These are phyloP conservation scores for Kwoniella europaea DNA, from an alignment of 768 basidiomycete species.

Conservation along the genomic window DNA sequence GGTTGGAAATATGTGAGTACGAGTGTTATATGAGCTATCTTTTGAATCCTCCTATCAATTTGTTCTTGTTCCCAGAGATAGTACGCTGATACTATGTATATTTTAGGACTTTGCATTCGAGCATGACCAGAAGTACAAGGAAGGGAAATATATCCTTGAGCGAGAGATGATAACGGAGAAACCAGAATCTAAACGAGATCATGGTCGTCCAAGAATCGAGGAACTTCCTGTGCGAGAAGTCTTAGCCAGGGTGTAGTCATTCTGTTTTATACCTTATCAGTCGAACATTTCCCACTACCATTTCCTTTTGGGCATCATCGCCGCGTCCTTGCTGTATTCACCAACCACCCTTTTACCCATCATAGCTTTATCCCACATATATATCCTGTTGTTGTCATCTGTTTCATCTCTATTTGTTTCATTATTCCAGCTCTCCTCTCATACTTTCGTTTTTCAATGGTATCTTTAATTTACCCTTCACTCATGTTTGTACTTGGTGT, in stretches of 20 bases:
- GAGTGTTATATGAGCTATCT: no score
- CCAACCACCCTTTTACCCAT: background rate
- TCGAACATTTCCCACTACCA: background rate
- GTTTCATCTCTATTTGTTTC: background rate
- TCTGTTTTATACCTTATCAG: background rate
- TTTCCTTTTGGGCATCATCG: background rate
- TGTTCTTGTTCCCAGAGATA: background rate
- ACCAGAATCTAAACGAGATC: slow-evolving; percentile 37
- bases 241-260: slow-evolving; percentile 27
- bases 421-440: background rate
- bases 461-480: slow-evolving; percentile 1
- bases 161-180: slow-evolving; percentile 60
- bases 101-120: slow-evolving; percentile 88
- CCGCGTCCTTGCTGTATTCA: background rate
- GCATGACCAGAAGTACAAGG: slow-evolving; percentile 91
- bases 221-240: slow-evolving; percentile 36
- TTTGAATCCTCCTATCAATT: background rate
- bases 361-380: background rate
- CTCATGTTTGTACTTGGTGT: background rate
- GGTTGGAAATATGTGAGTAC: slow-evolving; percentile 96
- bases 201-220: slow-evolving; percentile 36
- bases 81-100: slow-evolving; percentile 5
- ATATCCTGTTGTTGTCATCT: slow-evolving; percentile 11
- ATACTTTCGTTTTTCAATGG: slow-evolving; percentile 7
- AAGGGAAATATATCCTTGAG: slow-evolving; percentile 97